These are phyloP conservation scores for Corchorus olitorius DNA, from an alignment of 345 rosid genomes.

Conservation along the genomic window DNA sequence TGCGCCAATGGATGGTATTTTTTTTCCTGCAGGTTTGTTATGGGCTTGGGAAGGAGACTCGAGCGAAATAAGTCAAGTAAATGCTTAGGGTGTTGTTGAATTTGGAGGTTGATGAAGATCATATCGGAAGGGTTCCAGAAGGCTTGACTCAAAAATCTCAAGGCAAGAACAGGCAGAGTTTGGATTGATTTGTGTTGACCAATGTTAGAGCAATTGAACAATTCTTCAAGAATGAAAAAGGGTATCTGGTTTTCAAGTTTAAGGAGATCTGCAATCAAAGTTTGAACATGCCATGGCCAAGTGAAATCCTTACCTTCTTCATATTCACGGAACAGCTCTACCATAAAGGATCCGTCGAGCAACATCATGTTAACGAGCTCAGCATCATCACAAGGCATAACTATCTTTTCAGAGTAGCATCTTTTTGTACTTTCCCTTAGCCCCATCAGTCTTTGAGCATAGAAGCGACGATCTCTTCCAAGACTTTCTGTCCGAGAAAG, in stretches of 20 bases:
- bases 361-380: background rate
- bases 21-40: no score
- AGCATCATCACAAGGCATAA: no score
- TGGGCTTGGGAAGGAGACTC: no score
- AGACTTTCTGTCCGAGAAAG: background rate
- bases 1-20: no score
- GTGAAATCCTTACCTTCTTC: background rate
- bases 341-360: background rate
- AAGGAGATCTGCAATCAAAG: background rate
- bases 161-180: background rate
- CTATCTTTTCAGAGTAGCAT: no score
- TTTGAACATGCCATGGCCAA: background rate
- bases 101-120: background rate
- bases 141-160: background rate
- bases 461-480: accelerated
- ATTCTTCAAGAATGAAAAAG: background rate
- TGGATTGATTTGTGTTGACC: background rate
- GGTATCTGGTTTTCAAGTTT: constrained; percentile 15
- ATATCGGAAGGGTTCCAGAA: background rate
- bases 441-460: no score
- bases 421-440: no score
- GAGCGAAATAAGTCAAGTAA: no score
- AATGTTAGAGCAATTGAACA: no score
- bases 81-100: no score
- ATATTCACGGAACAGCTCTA: background rate